phyloP scores from a whole-genome alignment of 2,329 filamentous ascomycete species.

The Curvularia spicifera region DNA sequence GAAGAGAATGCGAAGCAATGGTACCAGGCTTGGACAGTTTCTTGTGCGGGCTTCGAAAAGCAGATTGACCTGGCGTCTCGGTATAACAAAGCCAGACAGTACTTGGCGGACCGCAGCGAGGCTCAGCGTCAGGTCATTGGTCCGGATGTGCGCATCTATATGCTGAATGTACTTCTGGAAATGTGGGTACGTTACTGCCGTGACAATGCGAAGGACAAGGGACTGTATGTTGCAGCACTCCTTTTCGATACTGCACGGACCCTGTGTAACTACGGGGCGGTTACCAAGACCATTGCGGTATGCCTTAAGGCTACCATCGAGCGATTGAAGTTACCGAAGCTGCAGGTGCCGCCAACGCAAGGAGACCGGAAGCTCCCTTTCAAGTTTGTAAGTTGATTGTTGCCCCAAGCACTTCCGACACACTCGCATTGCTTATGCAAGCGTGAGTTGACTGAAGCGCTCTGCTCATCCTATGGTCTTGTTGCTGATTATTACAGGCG shows the following conservation, averaged over 20 bases:
- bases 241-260: conserved; percentile 41
- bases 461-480: background rate
- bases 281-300: conserved; percentile 40
- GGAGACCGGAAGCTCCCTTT: conserved; percentile 55
- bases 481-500: conserved; percentile 4
- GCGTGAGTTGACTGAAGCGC: background rate
- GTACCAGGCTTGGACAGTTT: conserved; percentile 54
- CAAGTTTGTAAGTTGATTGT: conserved; percentile 33
- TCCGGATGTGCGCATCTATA: conserved; percentile 57
- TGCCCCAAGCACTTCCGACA: background rate
- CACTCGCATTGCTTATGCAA: background rate
- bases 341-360: conserved; percentile 39
- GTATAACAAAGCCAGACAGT: conserved; percentile 59
- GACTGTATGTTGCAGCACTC: conserved; percentile 42
- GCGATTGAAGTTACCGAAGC: conserved; percentile 48
- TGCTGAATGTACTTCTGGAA: conserved; percentile 56
- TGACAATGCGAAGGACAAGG: conserved; percentile 36
- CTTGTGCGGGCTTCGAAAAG: conserved; percentile 57
- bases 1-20: conserved; percentile 51
- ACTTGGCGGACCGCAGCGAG: conserved; percentile 53
- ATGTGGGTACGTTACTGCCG: conserved; percentile 55
- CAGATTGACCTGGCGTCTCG: conserved; percentile 53
- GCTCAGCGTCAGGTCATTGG: conserved; percentile 51
- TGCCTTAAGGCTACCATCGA: conserved; percentile 48
- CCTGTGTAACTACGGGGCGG: conserved; percentile 35